Conservation (phyloP, 345 rosid genomes). For the Schrenkiella parvula region DNA sequence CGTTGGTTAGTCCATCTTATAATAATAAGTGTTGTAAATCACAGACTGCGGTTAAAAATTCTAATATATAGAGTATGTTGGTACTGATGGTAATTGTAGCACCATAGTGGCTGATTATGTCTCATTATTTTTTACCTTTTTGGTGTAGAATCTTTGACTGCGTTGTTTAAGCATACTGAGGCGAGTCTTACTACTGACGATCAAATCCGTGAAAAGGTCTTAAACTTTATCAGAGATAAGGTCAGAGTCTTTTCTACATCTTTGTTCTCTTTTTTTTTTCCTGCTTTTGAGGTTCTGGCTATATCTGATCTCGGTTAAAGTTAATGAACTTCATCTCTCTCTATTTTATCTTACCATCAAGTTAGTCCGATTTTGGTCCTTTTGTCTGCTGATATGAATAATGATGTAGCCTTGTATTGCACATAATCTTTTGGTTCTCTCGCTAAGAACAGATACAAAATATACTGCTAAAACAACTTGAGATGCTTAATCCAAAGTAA, state of each 20-base stretch:
- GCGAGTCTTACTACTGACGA: constrained; percentile 55
- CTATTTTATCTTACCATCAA: neutral
- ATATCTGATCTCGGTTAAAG: neutral
- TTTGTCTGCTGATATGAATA: neutral
- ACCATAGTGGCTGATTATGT: neutral
- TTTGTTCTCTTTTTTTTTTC: neutral
- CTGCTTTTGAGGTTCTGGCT: neutral
- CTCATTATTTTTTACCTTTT: constrained; percentile 5
- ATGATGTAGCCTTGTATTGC: constrained; percentile 1
- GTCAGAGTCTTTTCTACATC: constrained; percentile 32
- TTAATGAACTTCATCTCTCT: neutral
- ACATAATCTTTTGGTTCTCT: neutral
- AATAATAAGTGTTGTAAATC: neutral
- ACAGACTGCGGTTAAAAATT: neutral
- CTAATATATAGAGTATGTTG: neutral
- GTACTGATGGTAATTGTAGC: neutral
- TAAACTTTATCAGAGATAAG: constrained; percentile 79
- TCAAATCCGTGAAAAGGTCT: constrained; percentile 70
- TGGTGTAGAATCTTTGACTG: constrained; percentile 67
- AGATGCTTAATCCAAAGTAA: neutral
- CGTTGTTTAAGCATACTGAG: constrained; percentile 69
- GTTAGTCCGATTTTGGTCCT: neutral
- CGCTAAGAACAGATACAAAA: neutral
- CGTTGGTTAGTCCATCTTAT: too few relatives aligned
- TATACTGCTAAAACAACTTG: neutral